Base-by-base conservation (phyloP, 2,329 filamentous ascomycete genomes). In the Colletotrichum lentis region DNA sequence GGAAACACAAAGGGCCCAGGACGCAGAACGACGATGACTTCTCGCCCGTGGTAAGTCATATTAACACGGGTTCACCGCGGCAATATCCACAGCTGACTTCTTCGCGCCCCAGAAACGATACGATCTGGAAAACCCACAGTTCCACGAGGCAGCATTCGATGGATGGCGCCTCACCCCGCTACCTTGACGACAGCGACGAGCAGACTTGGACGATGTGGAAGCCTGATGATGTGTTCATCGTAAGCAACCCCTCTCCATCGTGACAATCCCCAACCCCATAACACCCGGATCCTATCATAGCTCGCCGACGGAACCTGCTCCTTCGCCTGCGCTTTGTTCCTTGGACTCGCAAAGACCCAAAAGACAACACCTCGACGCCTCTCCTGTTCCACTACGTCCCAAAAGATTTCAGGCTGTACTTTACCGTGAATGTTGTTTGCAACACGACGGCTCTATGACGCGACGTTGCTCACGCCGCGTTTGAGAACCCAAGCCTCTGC, bases 301-400 rank as follows among this genome's bases (percentile, higher is more conserved):
- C 76, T 86, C 62, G 82, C 81, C 10, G 85, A 89, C 71, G 87
- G 88, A 27, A 80, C 80, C 66, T 90, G 88, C 74, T 82, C 80
- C 11, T 88, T 86, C 0, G 87, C 88, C 3, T 90, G 88, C 74
- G 83, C 86, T 37, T 77, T 87, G 49, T 86, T 90, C 74, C 79
- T 80, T 18, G 83, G 86, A 56, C 79, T 88, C 39, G 83, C 90
- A 80, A 81, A 82, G 7, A 76, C 80, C 67, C 79, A 81, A 63
- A n/a, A n/a, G 71, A 71, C 27, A 60, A 72, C 35, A 50, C 52
- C 14, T 41, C 53, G 43, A 75, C 81, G 0, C 87, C 88, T 3
- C 78, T 85, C 24, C 87, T 90, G 72, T 89, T 88, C 71, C 76
- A 85, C 12, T 84, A 85, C 54, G 83, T 88, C 65, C 80, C 84